Conservation (phyloP, 2,329 filamentous ascomycete genomes). For the Fusarium hainanense region DNA sequence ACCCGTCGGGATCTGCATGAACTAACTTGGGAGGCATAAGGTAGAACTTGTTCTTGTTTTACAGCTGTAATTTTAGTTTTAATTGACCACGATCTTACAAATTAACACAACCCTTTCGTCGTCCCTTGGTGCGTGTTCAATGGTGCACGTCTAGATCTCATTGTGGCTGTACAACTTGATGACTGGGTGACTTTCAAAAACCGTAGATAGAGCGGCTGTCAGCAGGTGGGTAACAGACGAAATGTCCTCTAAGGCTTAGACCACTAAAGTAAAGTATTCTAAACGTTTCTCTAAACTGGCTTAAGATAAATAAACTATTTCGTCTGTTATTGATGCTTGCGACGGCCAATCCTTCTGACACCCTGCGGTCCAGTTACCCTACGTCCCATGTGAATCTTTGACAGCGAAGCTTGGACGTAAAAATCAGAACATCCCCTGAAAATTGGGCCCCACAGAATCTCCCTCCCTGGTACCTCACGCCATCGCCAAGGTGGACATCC, state of each 20-base stretch:
- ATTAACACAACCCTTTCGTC: background rate
- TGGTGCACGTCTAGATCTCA: rapidly evolving
- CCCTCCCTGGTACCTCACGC: background rate
- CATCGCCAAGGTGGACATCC: background rate
- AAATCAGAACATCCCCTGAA: background rate
- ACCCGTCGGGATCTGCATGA: background rate
- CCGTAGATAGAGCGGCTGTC: too few relatives aligned
- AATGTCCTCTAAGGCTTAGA: too few relatives aligned
- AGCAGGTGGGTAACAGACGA: too few relatives aligned
- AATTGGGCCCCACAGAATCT: background rate
- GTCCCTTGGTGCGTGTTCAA: rapidly evolving
- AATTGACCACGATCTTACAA: rapidly evolving
- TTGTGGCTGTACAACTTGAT: too few relatives aligned
- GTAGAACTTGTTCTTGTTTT: rapidly evolving
- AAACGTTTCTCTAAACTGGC: too few relatives aligned
- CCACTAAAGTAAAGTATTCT: too few relatives aligned
- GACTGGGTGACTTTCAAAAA: too few relatives aligned
- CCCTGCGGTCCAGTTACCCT: background rate
- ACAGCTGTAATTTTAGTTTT: background rate
- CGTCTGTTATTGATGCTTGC: too few relatives aligned
- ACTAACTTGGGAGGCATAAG: background rate
- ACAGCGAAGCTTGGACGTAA: background rate
- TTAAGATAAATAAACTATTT: too few relatives aligned
- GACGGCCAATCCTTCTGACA: too few relatives aligned
- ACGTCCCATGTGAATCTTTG: background rate